Base-by-base conservation (phyloP, 257 asterid genomes). In the Ilex aquifolium region DNA sequence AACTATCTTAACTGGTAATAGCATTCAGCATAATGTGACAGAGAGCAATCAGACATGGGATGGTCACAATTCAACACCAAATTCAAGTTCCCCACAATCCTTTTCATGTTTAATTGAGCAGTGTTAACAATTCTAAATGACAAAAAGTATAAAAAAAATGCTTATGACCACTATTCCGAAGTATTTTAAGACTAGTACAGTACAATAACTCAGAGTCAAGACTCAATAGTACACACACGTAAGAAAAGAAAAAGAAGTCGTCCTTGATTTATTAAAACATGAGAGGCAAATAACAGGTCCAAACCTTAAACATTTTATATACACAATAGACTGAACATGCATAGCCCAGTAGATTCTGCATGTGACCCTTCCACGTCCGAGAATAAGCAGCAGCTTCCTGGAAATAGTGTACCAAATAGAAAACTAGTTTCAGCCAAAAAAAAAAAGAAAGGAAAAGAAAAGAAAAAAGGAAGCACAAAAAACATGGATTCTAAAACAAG, bases 311-410 rank as follows among this genome's bases (percentile, higher is more conserved):
- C 99, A 93, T 93, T 74, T 93, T 93, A 79, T 85, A 93, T 27
- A 90, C 97, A 80, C 99, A 93, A 81, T 93, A 93, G 56, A 80
- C 77, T 50, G 99, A 90, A 70, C 95, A 87, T 10, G 83, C 96
- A 77, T 93, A 93, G 66, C 99, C 99, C 84, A 93, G 80, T 49
- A 93, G 84, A 82, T 93, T 93, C 86, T 93, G 97, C 90, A 93
- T 65, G 85, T 93, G 99, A 63, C 99, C 99, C 88, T 75, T 93
- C 99, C 99, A 93, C 39, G 97, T 93, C 67, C 99, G 91, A 72
- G 99, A 93, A 82, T 87, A 93, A 29, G 96, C 92, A 66, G 99
- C 99, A 78, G 99, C 99, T 81, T 93, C 97, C 99, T 93, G 91
- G 50, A 65, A 72, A 65, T 53, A 68, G 66, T 59, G 66, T 69